phyloP scores from a whole-genome alignment of 2,329 filamentous ascomycete genomes.

The Sclerotinia sclerotiorum region DNA sequence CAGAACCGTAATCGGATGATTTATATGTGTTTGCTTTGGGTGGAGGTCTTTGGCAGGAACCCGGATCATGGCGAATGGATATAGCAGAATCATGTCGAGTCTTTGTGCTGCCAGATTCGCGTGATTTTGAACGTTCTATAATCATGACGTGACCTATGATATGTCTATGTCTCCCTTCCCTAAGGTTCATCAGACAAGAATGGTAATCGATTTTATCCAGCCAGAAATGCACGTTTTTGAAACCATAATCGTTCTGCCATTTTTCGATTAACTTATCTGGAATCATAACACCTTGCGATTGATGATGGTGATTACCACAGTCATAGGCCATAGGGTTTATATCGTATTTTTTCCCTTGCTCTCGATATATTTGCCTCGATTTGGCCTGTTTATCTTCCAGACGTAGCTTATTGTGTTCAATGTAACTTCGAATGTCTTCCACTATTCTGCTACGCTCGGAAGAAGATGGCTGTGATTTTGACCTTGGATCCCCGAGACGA shows the following conservation, averaged over 20 bases:
- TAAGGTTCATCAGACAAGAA: neutral
- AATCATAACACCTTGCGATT: neutral
- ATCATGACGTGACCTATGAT: neutral
- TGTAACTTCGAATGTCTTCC: neutral
- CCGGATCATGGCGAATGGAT: neutral
- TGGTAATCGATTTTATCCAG: neutral
- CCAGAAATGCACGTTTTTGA: neutral
- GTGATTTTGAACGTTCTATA: neutral
- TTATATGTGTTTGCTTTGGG: neutral
- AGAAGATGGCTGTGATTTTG: neutral
- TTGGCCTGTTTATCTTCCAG: neutral
- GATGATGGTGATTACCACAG: neutral
- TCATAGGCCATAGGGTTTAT: neutral
- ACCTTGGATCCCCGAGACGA: neutral
- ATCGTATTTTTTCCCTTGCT: neutral
- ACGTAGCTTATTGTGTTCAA: neutral
- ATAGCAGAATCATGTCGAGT: neutral
- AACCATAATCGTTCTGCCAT: constrained; percentile 6
- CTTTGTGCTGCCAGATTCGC: neutral
- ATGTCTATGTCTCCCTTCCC: neutral
- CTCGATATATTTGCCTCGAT: neutral
- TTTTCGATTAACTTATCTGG: neutral
- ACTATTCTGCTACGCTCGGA: neutral
- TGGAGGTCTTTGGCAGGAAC: too few species aligned
- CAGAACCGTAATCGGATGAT: neutral